Base-by-base conservation (phyloP, 139 green algal genomes). In the Pycnococcus provasolii region DNA sequence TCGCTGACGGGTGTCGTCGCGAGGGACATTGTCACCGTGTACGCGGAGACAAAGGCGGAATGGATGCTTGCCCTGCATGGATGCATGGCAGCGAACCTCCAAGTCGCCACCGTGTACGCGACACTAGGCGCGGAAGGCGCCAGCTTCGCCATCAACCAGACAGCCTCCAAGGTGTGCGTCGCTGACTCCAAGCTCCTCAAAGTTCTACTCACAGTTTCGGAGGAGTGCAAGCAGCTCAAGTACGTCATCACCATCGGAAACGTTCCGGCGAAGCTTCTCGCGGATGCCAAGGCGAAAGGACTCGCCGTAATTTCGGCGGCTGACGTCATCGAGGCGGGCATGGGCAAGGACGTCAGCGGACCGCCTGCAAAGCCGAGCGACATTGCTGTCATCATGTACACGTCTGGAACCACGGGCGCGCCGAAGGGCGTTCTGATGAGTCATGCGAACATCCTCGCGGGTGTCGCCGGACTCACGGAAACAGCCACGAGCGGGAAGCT, bases 311-410 rank as follows among this genome's bases (percentile, higher is more conserved):
- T 42, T 2, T 42, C 13, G 11, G 26, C 55, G 2, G 44, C 26
- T 5, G 62, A 68, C 4, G 45, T 68, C 44, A 3, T n/a, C 6
- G n/a, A 57, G 1, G 7, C 40, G 1, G 62, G 62, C 3, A 13
- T 45, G 2, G 37, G n/a, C 9, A 68, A 68, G 42, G 13, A 9
- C 13, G 40, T 58, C 26, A 45, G 13, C 5, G 43, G 45, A 6
- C 41, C 45, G 40, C 48, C 77, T 0, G 74, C 75, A 3, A 54
- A 74, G 37, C 75, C 75, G 5, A 61, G 39, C 15, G 75, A 81
- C 62, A 67, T 82, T 0, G 75, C 75, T 11, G 75, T 81, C 11
- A 79, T 81, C 68, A 81, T 81, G 75, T 81, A 81, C 61, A 81
- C 75, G 3, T 68, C 45, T 4, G 75, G 75, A 46, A 77, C 74